Evolutionary conservation across 768 basidiomycete species (phyloP), one percentile per base, ranked within the genome.

Genomic region (Lentinula detonsa): DNA sequence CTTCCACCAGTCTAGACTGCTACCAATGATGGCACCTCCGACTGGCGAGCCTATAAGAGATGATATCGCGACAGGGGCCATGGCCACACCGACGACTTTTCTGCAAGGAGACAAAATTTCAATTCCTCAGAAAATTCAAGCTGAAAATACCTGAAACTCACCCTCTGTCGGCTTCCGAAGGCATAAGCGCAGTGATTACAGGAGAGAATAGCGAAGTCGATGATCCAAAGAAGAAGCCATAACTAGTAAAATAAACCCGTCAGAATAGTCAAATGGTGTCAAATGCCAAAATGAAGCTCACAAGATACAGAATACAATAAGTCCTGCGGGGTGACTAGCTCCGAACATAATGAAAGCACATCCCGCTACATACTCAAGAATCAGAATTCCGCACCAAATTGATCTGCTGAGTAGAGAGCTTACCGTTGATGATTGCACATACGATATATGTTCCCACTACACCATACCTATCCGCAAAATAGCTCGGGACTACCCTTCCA

Each of bases 81-180:
- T 46, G 28, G 57, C 57, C 7, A 49, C 31, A 18, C 57, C 57
- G 23, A 59, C 34, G 8, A 59, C 11, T 48, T 59, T 48, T 21
- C 55, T 56, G 10, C 40, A 16, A 42, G 33, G 31, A 2, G 8
- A 37, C 13, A 13, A 28, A 33, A n/a, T 28, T 28, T 28, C 28
- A 33, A n/a, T 28, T 28, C 4, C 28, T 28, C 28, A 31, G 18
- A 3, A 40, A 28, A 5, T n/a, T 8, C 15, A n/a, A 10, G 40
- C 8, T 18, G 31, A 43, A 16, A 18, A n/a, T 15, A 16, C 9
- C 4, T 21, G 15, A 42, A 15, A 45, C 55, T 56, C 4, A 56
- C 55, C 57, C 57, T 59, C 57, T 59, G n/a, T 59, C 57, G 10
- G 57, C 57, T 59, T 59, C 45, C 4, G 57, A 49, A 50, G 57